These are phyloP conservation scores for Talaromyces piceae DNA, from an alignment of 2,329 filamentous ascomycete species.

Conservation along the genomic window DNA sequence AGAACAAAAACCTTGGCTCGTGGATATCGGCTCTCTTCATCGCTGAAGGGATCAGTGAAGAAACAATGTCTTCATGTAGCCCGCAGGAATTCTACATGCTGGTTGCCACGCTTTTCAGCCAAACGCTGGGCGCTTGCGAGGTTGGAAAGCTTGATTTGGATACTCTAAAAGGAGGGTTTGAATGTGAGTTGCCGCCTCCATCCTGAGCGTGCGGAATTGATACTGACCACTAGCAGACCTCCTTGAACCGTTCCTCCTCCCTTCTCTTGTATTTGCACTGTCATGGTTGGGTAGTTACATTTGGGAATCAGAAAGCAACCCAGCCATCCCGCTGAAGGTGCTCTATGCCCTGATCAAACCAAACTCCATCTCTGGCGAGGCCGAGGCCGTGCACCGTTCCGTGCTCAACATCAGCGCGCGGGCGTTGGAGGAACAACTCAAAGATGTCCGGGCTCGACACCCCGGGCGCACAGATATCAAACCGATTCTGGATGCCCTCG, in stretches of 20 bases:
- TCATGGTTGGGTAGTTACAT: conserved; percentile 53
- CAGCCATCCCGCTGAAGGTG: conserved; percentile 47
- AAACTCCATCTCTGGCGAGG: conserved; percentile 51
- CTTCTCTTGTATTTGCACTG: conserved; percentile 52
- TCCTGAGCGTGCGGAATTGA: conserved; percentile 39
- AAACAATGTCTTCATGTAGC: conserved; percentile 57
- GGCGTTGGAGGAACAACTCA: conserved; percentile 45
- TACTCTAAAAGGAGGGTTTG: conserved; percentile 54
- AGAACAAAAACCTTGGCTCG: conserved; percentile 49
- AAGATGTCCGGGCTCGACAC: conserved; percentile 43
- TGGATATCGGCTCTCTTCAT: conserved; percentile 58
- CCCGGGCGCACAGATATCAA: conserved; percentile 47
- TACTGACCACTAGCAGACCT: conserved; percentile 38
- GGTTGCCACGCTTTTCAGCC: conserved; percentile 54
- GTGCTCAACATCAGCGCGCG: conserved; percentile 51
- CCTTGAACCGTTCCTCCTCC: conserved; percentile 56
- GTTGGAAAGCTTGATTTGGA: conserved; percentile 49
- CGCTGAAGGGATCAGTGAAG: conserved; percentile 56
- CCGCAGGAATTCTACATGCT: conserved; percentile 59
- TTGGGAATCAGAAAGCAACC: conserved; percentile 43
- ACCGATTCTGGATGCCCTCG: conserved; percentile 45
- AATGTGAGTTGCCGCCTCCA: conserved; percentile 45
- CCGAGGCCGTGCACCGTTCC: conserved; percentile 53
- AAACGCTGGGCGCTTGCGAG: conserved; percentile 53
- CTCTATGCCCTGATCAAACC: conserved; percentile 51